Conservation (phyloP, 768 basidiomycete species). For the Naganishia onofrii region DNA sequence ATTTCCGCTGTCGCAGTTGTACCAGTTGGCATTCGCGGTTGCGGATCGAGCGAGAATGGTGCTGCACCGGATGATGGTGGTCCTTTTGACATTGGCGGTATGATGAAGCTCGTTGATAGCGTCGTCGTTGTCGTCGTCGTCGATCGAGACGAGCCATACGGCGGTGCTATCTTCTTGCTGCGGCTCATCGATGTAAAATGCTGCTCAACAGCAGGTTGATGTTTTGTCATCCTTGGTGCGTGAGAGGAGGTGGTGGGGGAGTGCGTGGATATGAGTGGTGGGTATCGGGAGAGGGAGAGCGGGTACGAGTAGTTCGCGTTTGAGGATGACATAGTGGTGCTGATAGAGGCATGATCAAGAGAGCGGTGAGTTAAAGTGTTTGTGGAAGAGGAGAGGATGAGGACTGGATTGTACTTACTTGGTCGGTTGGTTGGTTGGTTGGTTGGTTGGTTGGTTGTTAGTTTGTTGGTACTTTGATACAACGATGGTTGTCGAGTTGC, state of each 20-base stretch:
- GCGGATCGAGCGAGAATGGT: neutral
- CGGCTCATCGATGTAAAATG: neutral
- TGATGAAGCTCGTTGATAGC: neutral
- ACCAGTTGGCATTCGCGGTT: neutral
- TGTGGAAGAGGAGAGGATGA: too few relatives aligned
- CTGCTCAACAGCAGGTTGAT: neutral
- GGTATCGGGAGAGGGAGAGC: conserved; percentile 6
- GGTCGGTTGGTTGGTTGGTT: too few relatives aligned
- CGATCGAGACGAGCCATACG: neutral
- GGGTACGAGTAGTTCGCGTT: conserved; percentile 18
- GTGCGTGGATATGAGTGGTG: too few relatives aligned
- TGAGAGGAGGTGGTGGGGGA: neutral
- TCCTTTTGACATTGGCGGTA: neutral
- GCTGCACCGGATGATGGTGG: neutral
- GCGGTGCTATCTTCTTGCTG: neutral
- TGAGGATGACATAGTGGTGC: neutral
- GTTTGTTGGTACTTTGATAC: too few relatives aligned
- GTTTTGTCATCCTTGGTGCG: neutral
- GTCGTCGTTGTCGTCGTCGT: neutral
- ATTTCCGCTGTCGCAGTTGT: too few relatives aligned
- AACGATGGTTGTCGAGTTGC: too few relatives aligned
- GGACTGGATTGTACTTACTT: too few relatives aligned
- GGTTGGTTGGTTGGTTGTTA: too few relatives aligned
- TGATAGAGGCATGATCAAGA: neutral
- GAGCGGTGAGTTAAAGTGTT: too few relatives aligned